Evolutionary conservation across 345 rosid genomes (phyloP).

Genomic region (Linum trigynum): DNA sequence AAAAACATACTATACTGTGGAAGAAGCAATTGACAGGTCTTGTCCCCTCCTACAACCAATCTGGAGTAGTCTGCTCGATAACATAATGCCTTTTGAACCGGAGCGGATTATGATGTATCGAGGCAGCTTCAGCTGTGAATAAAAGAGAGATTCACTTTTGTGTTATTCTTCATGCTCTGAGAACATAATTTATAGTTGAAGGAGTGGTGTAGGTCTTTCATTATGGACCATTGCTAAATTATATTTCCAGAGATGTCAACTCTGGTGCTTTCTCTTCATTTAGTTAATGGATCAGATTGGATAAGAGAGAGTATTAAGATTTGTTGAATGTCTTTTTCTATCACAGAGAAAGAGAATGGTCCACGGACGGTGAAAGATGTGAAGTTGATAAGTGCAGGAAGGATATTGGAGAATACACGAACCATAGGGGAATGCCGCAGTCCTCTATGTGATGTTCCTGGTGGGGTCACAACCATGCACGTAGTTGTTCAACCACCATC

Average conservation of each 20-base stretch:
- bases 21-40: too few species aligned
- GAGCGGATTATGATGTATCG: background rate
- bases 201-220: too few species aligned
- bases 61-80: too few species aligned
- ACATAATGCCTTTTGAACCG: background rate
- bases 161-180: too few species aligned
- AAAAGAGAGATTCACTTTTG: too few species aligned
- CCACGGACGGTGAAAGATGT: conserved; percentile 86
- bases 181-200: background rate
- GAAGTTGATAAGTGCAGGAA: conserved; percentile 89
- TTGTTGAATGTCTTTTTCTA: conserved; percentile 4
- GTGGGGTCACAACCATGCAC: conserved; percentile 93
- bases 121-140: background rate
- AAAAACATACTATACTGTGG: too few species aligned
- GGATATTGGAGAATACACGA: conserved; percentile 77
- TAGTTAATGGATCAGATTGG: background rate
- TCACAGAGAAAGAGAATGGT: conserved; percentile 71
- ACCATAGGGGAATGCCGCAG: conserved; percentile 72
- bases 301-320: background rate
- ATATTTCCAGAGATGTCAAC: background rate
- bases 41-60: too few species aligned
- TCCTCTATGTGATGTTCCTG: conserved; percentile 69
- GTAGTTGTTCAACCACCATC: conserved; percentile 82
- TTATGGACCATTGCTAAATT: background rate
- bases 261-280: conserved; percentile 1